phyloP scores from a whole-genome alignment of 1,139 yeast species.

The Blastobotrys buckinghamii region DNA sequence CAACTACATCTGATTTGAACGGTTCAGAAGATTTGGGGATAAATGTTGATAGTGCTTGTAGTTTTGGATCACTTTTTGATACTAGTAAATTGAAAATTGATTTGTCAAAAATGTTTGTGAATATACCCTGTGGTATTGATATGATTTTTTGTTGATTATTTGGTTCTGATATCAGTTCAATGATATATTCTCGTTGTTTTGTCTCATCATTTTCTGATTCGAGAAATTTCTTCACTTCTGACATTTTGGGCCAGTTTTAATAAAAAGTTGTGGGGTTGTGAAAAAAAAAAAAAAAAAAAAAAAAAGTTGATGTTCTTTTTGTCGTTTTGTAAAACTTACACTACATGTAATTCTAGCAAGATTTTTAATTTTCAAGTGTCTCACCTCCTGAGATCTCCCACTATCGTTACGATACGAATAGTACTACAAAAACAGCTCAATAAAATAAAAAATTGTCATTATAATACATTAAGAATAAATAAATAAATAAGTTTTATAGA shows the following conservation, averaged over 20 bases:
- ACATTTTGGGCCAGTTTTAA: neutral
- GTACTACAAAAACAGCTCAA: neutral
- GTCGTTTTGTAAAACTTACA: too few species aligned
- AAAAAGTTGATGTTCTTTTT: neutral
- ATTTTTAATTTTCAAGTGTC: too few species aligned
- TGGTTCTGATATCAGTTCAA: too few species aligned
- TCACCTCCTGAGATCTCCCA: too few species aligned
- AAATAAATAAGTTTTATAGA: neutral
- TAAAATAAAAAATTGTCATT: neutral
- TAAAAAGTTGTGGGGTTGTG: neutral
- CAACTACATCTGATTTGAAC: slow-evolving; percentile 1
- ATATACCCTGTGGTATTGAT: neutral
- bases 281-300: slow-evolving; percentile 1
- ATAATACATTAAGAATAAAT: neutral
- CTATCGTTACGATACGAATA: neutral
- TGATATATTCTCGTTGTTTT: neutral
- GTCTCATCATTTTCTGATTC: neutral
- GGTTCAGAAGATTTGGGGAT: neutral
- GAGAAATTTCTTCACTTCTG: neutral
- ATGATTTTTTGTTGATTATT: neutral
- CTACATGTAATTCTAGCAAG: too few species aligned
- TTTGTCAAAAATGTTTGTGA: neutral
- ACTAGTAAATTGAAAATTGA: neutral
- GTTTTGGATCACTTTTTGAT: slow-evolving; percentile 1
- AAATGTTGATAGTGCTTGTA: slow-evolving; percentile 4